phyloP scores from a whole-genome alignment of 305 asterid genomes.

The Solanum hybrid region DNA sequence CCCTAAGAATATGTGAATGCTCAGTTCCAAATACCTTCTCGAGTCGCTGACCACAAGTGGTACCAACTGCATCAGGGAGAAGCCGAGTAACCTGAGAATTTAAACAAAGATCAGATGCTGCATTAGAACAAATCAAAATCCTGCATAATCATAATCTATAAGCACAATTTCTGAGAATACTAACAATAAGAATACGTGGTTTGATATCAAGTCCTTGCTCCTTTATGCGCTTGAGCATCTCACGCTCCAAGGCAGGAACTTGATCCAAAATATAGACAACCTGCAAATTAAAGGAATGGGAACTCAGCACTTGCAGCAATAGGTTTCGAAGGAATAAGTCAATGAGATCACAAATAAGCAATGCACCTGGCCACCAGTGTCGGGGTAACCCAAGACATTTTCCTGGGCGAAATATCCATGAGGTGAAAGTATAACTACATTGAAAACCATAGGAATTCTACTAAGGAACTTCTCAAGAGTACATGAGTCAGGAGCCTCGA shows the following conservation, averaged over 20 bases:
- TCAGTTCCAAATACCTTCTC: slow-evolving; percentile 69
- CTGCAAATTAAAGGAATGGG: slow-evolving; percentile 18
- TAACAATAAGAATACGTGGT: slow-evolving; percentile 65
- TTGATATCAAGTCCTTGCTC: slow-evolving; percentile 78
- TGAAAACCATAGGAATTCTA: slow-evolving; percentile 91
- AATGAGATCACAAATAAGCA: background rate
- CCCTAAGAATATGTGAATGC: slow-evolving; percentile 63
- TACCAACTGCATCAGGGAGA: slow-evolving; percentile 78
- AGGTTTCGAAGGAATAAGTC: background rate
- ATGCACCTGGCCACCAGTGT: slow-evolving; percentile 74
- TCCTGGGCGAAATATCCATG: slow-evolving; percentile 99
- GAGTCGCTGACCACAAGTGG: slow-evolving; percentile 65
- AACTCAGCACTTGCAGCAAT: background rate
- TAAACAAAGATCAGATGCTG: background rate
- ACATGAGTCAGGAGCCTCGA: slow-evolving; percentile 87
- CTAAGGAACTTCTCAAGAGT: slow-evolving; percentile 87
- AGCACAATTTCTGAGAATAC: slow-evolving; percentile 3
- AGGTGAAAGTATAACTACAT: slow-evolving; percentile 89
- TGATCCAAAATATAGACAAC: slow-evolving; percentile 87
- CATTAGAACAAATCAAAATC: background rate
- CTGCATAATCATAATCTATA: background rate
- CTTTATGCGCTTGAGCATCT: slow-evolving; percentile 71
- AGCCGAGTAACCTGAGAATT: slow-evolving; percentile 52
- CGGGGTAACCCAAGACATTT: slow-evolving; percentile 63
- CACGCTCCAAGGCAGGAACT: slow-evolving; percentile 78